A percentile compares a stretch with the other conserved stretches of the same genome.
Conservation (phyloP, 2,329 filamentous ascomycete species). For the Trichocomaceae sp. region DNA sequence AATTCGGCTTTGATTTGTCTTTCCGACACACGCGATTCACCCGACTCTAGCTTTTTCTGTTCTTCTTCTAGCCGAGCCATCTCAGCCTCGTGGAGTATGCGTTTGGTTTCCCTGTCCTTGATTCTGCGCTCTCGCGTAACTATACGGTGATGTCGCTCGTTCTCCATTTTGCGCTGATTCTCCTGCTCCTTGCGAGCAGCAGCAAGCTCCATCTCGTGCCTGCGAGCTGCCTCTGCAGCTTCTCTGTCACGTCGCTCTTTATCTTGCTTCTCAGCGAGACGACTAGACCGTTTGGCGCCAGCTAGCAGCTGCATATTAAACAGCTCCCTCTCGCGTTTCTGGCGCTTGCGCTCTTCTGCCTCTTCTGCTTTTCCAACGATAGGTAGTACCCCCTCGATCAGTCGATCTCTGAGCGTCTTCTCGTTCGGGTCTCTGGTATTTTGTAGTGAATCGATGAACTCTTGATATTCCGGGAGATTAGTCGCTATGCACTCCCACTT, state of each 20-base stretch:
- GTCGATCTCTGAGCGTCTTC: slow-evolving; percentile 63
- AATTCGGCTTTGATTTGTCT: slow-evolving; percentile 76
- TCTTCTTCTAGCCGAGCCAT: slow-evolving; percentile 72
- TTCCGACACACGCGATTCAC: slow-evolving; percentile 62
- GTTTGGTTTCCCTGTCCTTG: slow-evolving; percentile 76
- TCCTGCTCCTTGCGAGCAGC: slow-evolving; percentile 56
- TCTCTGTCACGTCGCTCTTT: slow-evolving; percentile 68
- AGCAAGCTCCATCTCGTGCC: slow-evolving; percentile 56
- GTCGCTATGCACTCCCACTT: slow-evolving; percentile 90
- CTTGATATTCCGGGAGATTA: slow-evolving; percentile 67
- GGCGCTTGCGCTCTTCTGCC: slow-evolving; percentile 62
- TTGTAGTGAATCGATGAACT: slow-evolving; percentile 63
- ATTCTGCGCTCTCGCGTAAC: slow-evolving; percentile 79
- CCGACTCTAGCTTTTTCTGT: slow-evolving; percentile 53
- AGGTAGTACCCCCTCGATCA: slow-evolving; percentile 74
- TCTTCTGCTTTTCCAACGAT: slow-evolving; percentile 71
- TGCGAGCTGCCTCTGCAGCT: slow-evolving; percentile 62
- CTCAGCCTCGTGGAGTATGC: slow-evolving; percentile 77
- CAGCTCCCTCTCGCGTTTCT: slow-evolving; percentile 72
- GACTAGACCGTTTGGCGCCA: slow-evolving; percentile 88
- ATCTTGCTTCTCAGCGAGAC: slow-evolving; percentile 75
- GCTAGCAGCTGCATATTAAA: slow-evolving; percentile 78
- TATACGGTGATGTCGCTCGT: slow-evolving; percentile 71
- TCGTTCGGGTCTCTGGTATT: slow-evolving; percentile 80
- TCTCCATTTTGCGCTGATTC: slow-evolving; percentile 57